Evolutionary conservation across 1,139 yeast species (phyloP), one percentile per base, ranked within the genome.

Genomic region (Pichia kudriavzevii): DNA sequence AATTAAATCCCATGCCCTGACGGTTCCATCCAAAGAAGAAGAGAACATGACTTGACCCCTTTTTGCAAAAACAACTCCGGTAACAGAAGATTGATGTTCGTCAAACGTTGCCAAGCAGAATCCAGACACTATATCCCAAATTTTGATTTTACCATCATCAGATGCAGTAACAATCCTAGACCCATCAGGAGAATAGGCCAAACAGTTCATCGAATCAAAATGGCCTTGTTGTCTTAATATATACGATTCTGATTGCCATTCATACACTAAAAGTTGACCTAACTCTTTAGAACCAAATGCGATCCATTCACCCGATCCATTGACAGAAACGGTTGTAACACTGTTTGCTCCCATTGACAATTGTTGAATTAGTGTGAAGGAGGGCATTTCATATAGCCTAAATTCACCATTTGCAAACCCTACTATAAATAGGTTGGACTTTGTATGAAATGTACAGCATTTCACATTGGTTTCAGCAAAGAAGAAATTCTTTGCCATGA

Each of bases 191-290:
- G 97, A 84, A 52, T 91, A 91, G 25, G 82, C 75, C 32, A 88
- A 59, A 12, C 87, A 69, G 53, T 87, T 91, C 58, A 88, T 74
- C 0, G 95, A 67, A 56, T 91, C 98, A 54, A 84, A 91, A 60
- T 91, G 98, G 10, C 98, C 96, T 59, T 93, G 98, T 56, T 91
- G 98, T 56, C 91, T 88, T 46, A 91, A 66, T 30, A 91, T 81
- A 55, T 91, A 91, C 0, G 96, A 84, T 58, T 91, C 98, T 3
- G 95, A 83, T 63, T 91, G 96, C 99, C 99, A 91, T 66, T 91
- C 99, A 66, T 94, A 91, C 0, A 91, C 98, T 41, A 91, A 63
- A 37, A 91, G 63, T 59, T 91, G 99, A n/a, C 98, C 98, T 24
- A 84, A 62, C 50, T 78, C 79, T 14, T 88, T 65, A 0, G 96